Conservation (phyloP, 106 monocot species). For the Platanthera guangdongensis region DNA sequence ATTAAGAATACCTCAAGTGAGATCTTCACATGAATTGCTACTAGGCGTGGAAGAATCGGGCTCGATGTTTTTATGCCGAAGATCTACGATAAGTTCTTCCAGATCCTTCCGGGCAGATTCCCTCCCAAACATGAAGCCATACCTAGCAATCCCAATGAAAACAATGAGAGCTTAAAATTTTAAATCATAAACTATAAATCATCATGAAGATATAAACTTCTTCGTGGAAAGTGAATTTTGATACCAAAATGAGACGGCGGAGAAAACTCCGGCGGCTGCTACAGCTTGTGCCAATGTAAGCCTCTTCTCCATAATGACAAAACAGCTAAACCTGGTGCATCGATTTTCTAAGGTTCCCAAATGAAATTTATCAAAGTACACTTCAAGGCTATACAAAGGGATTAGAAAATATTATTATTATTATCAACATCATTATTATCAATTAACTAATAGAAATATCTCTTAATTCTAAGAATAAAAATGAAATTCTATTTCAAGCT, state of each 20-base stretch:
- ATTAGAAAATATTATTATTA: too few species aligned
- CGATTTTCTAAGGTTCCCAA: too few species aligned
- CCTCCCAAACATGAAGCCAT: conserved; percentile 97
- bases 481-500: too few species aligned
- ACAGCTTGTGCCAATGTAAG: conserved; percentile 66
- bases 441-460: too few species aligned
- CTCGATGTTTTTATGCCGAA: conserved; percentile 23
- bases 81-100: conserved; percentile 60
- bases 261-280: conserved; percentile 75
- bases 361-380: too few species aligned
- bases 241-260: conserved; percentile 87
- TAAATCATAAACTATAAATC: background rate
- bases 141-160: conserved; percentile 34
- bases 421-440: too few species aligned
- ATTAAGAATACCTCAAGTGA: background rate
- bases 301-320: conserved; percentile 50
- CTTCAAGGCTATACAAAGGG: too few species aligned
- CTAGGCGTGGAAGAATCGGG: conserved; percentile 5
- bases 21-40: background rate
- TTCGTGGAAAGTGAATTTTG: background rate
- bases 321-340: background rate
- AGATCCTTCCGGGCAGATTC: conserved; percentile 93
- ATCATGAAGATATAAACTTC: conserved; percentile 10
- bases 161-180: background rate
- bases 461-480: too few species aligned